These are phyloP conservation scores for Leccinum subgranulosum DNA, from an alignment of 768 basidiomycete genomes.

Conservation along the genomic window DNA sequence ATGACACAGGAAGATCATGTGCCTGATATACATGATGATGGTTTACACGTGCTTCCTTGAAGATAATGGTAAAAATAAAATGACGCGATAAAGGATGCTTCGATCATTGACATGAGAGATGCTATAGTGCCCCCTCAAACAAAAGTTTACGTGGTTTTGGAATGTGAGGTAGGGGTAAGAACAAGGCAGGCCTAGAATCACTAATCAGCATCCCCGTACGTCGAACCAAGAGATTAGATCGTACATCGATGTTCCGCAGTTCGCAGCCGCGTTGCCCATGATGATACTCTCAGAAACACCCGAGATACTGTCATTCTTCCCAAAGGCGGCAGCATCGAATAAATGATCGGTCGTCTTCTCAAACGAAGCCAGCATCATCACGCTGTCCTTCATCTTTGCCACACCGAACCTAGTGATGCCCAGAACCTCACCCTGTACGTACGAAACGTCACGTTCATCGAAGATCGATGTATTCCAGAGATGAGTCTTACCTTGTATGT, in stretches of 20 bases:
- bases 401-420: conserved; percentile 99
- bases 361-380: conserved; percentile 98
- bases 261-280: conserved; percentile 95
- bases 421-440: conserved; percentile 82
- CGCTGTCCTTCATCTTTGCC: conserved; percentile 99
- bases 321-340: conserved; percentile 95
- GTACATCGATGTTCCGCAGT: conserved; percentile 92
- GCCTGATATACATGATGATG: not conserved
- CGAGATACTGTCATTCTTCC: conserved; percentile 91
- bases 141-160: conserved; percentile 34
- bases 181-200: conserved; percentile 34
- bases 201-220: conserved; percentile 1
- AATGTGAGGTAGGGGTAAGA: conserved; percentile 30
- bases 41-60: not conserved
- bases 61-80: not conserved
- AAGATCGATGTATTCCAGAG: not conserved
- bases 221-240: conserved; percentile 21
- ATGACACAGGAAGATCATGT: not conserved
- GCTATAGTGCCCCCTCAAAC: conserved; percentile 33
- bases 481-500: conserved; percentile 78
- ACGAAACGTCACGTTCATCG: not conserved
- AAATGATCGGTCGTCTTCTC: conserved; percentile 99
- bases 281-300: conserved; percentile 99
- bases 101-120: not conserved
- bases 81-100: not conserved